These are phyloP conservation scores for Lichtheimia corymbifera DNA, from an alignment of 371 early-diverging fungal genomes.

Conservation along the genomic window DNA sequence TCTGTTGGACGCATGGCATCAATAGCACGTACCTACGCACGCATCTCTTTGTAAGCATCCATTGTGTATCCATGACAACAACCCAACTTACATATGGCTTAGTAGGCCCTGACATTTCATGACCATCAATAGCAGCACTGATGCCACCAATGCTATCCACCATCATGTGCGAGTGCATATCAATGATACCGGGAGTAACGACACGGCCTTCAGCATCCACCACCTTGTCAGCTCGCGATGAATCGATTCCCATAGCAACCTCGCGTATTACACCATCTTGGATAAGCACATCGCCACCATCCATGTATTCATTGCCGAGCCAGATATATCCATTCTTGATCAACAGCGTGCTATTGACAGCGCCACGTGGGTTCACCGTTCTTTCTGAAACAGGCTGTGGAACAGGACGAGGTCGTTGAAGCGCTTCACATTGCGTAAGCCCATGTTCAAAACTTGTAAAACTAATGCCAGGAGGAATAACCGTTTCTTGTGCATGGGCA, in stretches of 20 bases:
- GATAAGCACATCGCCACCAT: not conserved
- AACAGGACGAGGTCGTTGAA: no score
- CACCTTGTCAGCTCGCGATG: not conserved
- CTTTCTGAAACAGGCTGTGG: not conserved
- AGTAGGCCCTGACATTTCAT: slow-evolving; percentile 68
- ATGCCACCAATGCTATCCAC: slow-evolving; percentile 61
- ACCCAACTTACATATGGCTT: slow-evolving; percentile 52
- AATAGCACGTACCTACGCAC: slow-evolving; percentile 47
- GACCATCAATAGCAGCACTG: slow-evolving; percentile 57
- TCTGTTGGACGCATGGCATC: slow-evolving; percentile 69
- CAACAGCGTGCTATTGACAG: not conserved
- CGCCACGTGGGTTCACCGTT: not conserved
- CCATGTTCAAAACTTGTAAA: not conserved
- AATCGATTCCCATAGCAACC: not conserved
- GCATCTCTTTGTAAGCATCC: not conserved
- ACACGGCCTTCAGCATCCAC: slow-evolving; percentile 69
- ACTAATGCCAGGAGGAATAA: not conserved
- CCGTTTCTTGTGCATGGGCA: no score
- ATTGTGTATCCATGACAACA: not conserved
- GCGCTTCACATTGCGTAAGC: not conserved
- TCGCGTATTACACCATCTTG: not conserved
- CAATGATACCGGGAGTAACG: slow-evolving; percentile 81
- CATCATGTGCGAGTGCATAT: slow-evolving; percentile 77
- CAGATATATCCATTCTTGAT: not conserved
- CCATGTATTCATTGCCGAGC: slow-evolving; percentile 1